Base-by-base conservation (phyloP, 169 alveolate species). In the Eimeria sp. region DNA sequence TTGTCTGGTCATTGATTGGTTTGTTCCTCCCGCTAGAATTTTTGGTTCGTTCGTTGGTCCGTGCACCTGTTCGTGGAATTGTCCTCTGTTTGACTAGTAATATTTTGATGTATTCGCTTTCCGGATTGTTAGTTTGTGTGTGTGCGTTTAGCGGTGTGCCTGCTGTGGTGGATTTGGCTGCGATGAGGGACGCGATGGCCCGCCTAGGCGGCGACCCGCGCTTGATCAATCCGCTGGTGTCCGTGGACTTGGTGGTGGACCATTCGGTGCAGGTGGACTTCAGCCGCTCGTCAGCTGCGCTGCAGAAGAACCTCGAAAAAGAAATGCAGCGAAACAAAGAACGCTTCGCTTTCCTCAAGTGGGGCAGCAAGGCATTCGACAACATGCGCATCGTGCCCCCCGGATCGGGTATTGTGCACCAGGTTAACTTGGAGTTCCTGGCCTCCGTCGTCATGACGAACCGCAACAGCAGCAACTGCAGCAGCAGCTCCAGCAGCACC, bases 331-430 rank as follows among this genome's bases (percentile, higher is more conserved):
- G 99, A 75, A 99, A 99, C 98, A 73, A 97, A 78, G 99, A 99
- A 96, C 97, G 99, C 88, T 99, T 99, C 97, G 97, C 98, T 88
- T 99, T 99, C 97, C 98, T 99, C 84, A 99, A 99, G 95, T 99
- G 99, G 99, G 99, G 99, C 6, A 99, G 99, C 96, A 98, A 97
- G 87, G 99, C 99, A 84, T 99, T 99, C 97, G 92, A 98, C 76
- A 99, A 99, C 97, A 98, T 99, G 97, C 96, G 97, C 72, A 99
- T 99, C 80, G 99, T 99, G 45, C 99, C 99, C 22, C 99, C 99
- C 27, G 99, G 99, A 20, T 98, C 99, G 27, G 99, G 99, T 5
- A 99, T 99, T 94, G 99, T 99, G 65, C 99, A 99, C 97, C 99
- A 99, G 97, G 96, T 96, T 88, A 97, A 99, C 97, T 95, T 99